These are phyloP conservation scores for Cyclocybe aegerita DNA, from an alignment of 768 basidiomycete genomes.

Conservation along the genomic window DNA sequence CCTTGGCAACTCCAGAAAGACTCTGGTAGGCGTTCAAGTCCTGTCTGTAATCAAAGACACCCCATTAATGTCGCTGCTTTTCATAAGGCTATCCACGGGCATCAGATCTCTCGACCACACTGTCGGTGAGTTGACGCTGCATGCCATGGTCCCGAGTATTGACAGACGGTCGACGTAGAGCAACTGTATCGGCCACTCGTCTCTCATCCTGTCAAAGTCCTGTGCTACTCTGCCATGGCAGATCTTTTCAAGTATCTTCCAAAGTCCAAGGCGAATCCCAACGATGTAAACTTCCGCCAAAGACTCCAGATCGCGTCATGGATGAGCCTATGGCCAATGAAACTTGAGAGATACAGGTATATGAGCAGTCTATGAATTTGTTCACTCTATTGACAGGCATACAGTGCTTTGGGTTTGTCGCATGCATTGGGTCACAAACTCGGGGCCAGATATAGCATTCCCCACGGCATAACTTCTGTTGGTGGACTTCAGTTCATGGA, in stretches of 20 bases:
- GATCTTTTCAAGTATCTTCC: slow-evolving; percentile 79
- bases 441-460: slow-evolving; percentile 72
- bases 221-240: slow-evolving; percentile 64
- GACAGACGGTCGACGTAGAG: slow-evolving; percentile 35
- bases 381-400: neutral
- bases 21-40: slow-evolving; percentile 53
- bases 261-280: slow-evolving; percentile 56
- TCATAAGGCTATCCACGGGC: slow-evolving; percentile 70
- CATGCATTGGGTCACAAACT: slow-evolving; percentile 75
- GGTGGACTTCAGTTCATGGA: slow-evolving; percentile 19
- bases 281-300: slow-evolving; percentile 58
- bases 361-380: neutral
- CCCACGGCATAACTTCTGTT: slow-evolving; percentile 85
- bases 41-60: neutral
- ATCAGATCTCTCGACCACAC: slow-evolving; percentile 80
- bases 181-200: slow-evolving; percentile 58
- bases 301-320: slow-evolving; percentile 73
- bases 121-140: slow-evolving; percentile 46
- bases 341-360: slow-evolving; percentile 55
- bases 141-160: neutral
- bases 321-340: slow-evolving; percentile 78
- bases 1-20: slow-evolving; percentile 68
- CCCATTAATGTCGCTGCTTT: neutral
- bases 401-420: slow-evolving; percentile 69
- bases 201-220: slow-evolving; percentile 57